Evolutionary conservation across 1,284 basidiomycete species (phyloP).

Genomic region (Cryptococcus sp.): DNA sequence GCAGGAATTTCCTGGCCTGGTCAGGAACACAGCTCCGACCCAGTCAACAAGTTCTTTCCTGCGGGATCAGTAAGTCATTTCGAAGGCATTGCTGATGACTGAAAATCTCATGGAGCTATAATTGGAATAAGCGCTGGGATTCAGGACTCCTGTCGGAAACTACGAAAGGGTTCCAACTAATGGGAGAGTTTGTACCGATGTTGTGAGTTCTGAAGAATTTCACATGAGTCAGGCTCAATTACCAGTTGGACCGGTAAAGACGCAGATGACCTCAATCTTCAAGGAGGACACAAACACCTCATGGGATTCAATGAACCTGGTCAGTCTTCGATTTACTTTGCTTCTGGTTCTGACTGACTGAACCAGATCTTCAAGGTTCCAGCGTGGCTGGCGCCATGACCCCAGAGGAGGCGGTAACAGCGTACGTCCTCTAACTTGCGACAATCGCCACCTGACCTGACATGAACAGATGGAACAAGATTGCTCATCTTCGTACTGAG

Average conservation of each 20-base stretch:
- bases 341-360: too few relatives aligned
- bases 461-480: slow-evolving; percentile 24
- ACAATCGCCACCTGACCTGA: not conserved
- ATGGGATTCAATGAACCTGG: slow-evolving; percentile 46
- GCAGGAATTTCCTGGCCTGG: slow-evolving; percentile 42
- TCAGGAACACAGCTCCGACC: slow-evolving; percentile 38
- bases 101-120: slow-evolving; percentile 43
- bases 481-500: slow-evolving; percentile 23
- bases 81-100: slow-evolving; percentile 1
- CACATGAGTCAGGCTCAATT: too few relatives aligned
- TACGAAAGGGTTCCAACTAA: slow-evolving; percentile 21
- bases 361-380: slow-evolving; percentile 9
- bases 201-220: slow-evolving; percentile 23
- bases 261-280: slow-evolving; percentile 26
- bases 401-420: slow-evolving; percentile 22
- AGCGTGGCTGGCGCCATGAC: too few relatives aligned
- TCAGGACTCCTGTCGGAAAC: slow-evolving; percentile 27
- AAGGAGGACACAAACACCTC: slow-evolving; percentile 25
- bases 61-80: slow-evolving; percentile 28
- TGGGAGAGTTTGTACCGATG: slow-evolving; percentile 44
- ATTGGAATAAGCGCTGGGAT: slow-evolving; percentile 44
- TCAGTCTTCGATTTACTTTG: too few relatives aligned
- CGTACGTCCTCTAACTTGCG: slow-evolving; percentile 14
- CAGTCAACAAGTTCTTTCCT: slow-evolving; percentile 37
- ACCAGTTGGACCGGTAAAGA: slow-evolving; percentile 11